These are phyloP conservation scores for Calonectria pseudoreteaudii DNA, from an alignment of 2,329 filamentous ascomycete species.

Conservation along the genomic window DNA sequence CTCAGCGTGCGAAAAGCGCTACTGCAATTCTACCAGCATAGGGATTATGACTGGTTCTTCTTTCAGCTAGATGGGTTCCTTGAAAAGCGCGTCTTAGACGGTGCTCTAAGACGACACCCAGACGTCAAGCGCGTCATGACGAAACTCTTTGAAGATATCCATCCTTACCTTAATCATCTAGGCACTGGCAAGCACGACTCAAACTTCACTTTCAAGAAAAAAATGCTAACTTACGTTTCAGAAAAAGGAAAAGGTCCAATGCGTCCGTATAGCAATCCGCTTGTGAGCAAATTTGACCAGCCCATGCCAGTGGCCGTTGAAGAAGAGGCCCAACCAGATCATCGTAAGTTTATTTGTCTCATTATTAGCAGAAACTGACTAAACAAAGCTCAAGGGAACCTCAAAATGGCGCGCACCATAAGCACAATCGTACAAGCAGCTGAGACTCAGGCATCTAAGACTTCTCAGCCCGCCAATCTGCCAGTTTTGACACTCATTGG, in stretches of 20 bases:
- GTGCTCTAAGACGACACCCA: conserved; percentile 31
- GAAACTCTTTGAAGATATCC: conserved; percentile 36
- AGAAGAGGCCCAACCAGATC: neutral
- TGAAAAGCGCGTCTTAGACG: conserved; percentile 28
- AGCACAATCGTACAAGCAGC: neutral
- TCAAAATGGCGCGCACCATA: neutral
- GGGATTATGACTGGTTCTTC: conserved; percentile 18
- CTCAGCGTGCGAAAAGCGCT: conserved; percentile 23
- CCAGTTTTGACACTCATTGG: neutral
- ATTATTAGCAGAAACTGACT: neutral
- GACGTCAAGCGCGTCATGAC: conserved; percentile 22
- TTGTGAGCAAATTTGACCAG: neutral
- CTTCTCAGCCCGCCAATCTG: neutral
- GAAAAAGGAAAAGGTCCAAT: neutral
- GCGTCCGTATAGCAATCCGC: no score
- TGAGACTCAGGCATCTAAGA: neutral
- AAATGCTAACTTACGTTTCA: neutral
- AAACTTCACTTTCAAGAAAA: neutral
- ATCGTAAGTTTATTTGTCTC: neutral
- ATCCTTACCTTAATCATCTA: conserved; percentile 22
- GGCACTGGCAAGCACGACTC: neutral
- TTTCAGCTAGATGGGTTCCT: conserved; percentile 30
- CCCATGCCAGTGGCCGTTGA: neutral
- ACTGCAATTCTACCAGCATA: conserved; percentile 20
- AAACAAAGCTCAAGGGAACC: conserved; percentile 1